Conservation (phyloP, 371 early-diverging fungal genomes). For the Mortierella sp. region DNA sequence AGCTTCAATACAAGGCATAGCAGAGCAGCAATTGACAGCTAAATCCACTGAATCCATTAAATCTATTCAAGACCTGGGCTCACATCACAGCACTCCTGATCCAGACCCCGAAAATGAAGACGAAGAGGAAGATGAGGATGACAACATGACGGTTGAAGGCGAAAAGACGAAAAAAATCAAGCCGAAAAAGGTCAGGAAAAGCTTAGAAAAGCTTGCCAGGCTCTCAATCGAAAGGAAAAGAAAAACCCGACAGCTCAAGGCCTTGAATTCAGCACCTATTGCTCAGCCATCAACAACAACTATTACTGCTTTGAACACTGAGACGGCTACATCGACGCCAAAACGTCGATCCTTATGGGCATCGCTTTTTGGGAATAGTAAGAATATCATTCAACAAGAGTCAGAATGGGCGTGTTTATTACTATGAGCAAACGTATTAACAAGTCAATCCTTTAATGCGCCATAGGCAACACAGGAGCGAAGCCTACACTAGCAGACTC, state of each 20-base stretch:
- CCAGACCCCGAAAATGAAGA: constrained; percentile 17
- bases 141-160: constrained; percentile 1
- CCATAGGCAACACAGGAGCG: constrained; percentile 20
- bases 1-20: background rate
- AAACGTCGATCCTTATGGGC: constrained; percentile 49
- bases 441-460: background rate
- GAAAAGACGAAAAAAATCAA: constrained; percentile 17
- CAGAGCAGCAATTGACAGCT: background rate
- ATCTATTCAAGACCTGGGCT: background rate
- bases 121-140: constrained; percentile 25
- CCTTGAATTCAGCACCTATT: constrained; percentile 20
- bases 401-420: background rate
- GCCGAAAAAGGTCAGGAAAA: constrained; percentile 35
- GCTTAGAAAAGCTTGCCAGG: constrained; percentile 38
- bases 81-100: constrained; percentile 6
- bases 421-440: background rate
- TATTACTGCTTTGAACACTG: background rate
- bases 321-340: constrained; percentile 9
- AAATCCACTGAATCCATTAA: background rate
- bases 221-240: constrained; percentile 35
- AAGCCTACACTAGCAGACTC: constrained; percentile 23
- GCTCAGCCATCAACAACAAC: background rate
- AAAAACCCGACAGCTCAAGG: constrained; percentile 33
- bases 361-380: constrained; percentile 44
- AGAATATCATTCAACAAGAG: background rate